Conservation (phyloP, 306 rosid species). For the Castanea mollissima region DNA sequence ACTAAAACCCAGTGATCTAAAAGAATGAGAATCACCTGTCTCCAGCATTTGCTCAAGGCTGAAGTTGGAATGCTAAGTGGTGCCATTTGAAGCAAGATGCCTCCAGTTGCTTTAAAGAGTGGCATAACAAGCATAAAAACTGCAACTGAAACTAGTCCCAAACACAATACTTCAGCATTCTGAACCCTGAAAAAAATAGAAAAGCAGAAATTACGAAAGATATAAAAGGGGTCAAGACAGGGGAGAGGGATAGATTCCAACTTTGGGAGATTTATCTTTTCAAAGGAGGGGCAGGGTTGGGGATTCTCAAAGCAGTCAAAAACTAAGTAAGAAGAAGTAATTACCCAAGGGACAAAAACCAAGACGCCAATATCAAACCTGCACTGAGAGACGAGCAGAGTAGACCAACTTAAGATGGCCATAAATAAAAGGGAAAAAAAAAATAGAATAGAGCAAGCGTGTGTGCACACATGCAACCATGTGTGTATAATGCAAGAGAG, state of each 20-base stretch:
- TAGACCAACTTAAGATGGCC: conserved; percentile 38
- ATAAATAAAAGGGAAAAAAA: background rate
- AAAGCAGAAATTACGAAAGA: conserved; percentile 11
- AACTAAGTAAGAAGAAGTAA: conserved; percentile 16
- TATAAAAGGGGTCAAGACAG: conserved; percentile 17
- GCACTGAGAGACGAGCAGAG: conserved; percentile 75
- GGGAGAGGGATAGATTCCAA: background rate
- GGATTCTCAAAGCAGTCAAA: background rate
- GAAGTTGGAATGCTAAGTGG: conserved; percentile 89
- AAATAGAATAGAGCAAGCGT: conserved; percentile 9
- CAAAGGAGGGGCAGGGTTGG: background rate
- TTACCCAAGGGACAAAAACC: conserved; percentile 95
- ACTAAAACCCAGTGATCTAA: conserved; percentile 3
- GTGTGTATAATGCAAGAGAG: background rate
- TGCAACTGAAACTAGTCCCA: conserved; percentile 88
- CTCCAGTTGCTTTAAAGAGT: conserved; percentile 83
- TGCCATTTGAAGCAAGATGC: conserved; percentile 94
- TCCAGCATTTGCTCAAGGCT: conserved; percentile 86
- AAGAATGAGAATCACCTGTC: conserved; percentile 64
- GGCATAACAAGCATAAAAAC: conserved; percentile 92
- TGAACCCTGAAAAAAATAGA: conserved; percentile 63
- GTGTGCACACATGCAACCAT: conserved; percentile 14
- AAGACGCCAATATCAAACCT: conserved; percentile 94
- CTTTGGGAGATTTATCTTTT: background rate
- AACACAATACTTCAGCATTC: conserved; percentile 94